Evolutionary conservation across 2,329 filamentous ascomycete species (phyloP), one percentile per base, ranked within the genome.

Genomic region (Chrysosporium keratinophilum): DNA sequence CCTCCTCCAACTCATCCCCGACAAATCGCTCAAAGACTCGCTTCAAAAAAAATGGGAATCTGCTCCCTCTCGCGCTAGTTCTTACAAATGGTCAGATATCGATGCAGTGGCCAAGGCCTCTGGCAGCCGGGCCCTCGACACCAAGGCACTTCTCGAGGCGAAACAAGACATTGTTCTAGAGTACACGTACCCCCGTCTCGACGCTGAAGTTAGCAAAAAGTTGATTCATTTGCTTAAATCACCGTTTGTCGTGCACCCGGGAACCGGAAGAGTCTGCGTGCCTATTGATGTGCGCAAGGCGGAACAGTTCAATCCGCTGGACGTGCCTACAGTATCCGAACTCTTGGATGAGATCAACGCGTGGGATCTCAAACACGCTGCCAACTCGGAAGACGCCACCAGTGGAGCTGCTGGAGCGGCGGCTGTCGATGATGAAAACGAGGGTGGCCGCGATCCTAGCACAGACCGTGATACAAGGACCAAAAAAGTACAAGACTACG

Each of bases 161-260:
- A 97, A 96, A 72, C 89, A 96, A 68, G 93, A 97, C 66, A 87
- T 98, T 57, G 84, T 97, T 2, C 80, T 98, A 31, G 93, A 98
- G 71, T 97, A 98, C 72, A 96, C 93, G 5, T 98, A 98, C 70
- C 93, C 93, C 2, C 85, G 93, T 39, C 85, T 98, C 52, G 93
- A 98, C 76, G 90, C 93, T 57, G 89, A 95, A 70, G 93, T 98
- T 67, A 93, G 87, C 66, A 97, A 97, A 76, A 95, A 96, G 68
- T 81, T 95, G 54, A 97, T 96, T 74, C 93, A 98, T 78, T 81
- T 98, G 78, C 83, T 98, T 62, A 98, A 98, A 69, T 90, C 85
- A 58, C 93, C 93, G 0, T 98, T 98, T 65, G 91, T 96, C 57
- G 84, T 98, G 37, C 93, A 98, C 67, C 93, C 93, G 0, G 89